These are phyloP conservation scores for Fusarium musae DNA, from an alignment of 2,329 filamentous ascomycete species.

Conservation along the genomic window DNA sequence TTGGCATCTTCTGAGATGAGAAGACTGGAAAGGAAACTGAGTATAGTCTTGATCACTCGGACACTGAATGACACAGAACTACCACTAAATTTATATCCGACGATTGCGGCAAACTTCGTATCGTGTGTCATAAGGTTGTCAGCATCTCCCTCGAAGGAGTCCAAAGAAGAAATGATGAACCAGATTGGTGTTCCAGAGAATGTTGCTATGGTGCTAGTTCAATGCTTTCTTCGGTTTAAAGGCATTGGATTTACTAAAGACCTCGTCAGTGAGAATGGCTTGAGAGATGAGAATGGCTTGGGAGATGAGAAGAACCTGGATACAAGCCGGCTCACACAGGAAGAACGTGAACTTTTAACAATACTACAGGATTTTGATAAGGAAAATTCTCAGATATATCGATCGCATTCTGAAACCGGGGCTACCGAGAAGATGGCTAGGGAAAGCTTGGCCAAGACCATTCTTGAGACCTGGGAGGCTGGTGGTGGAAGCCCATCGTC, in stretches of 20 bases:
- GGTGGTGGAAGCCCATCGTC: neutral
- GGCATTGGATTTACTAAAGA: accelerated
- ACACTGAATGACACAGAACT: neutral
- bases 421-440: neutral
- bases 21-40: neutral
- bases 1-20: neutral
- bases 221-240: neutral
- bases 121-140: accelerated
- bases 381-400: neutral
- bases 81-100: neutral
- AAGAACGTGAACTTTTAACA: accelerated
- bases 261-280: accelerated
- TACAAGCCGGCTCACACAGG: neutral
- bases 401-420: neutral
- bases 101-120: neutral
- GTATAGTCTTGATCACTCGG: neutral
- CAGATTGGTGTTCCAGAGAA: neutral
- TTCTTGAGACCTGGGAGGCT: neutral
- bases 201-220: neutral
- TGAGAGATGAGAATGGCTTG: accelerated
- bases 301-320: too few relatives aligned
- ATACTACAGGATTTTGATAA: accelerated
- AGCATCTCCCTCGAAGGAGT: neutral
- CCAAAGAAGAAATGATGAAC: neutral
- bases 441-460: neutral